Base-by-base conservation (phyloP, 2,329 filamentous ascomycete genomes). In the Blumeriella jaapii region DNA sequence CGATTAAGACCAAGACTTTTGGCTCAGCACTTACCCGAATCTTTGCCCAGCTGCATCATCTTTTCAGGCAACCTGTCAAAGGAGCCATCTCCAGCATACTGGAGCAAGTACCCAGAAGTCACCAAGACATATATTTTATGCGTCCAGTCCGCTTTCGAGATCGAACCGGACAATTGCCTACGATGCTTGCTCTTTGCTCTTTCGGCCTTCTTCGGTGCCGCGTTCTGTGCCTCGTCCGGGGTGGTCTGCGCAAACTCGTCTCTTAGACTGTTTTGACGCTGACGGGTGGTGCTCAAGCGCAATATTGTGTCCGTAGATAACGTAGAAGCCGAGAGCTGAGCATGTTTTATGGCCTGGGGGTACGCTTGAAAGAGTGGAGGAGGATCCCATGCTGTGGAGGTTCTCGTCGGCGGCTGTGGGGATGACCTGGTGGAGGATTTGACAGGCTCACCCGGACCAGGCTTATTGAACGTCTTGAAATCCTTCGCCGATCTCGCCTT, bases 351-450 rank as follows among this genome's bases (percentile, higher is more conserved):
- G 2, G 84, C 76, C 57, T 93, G 86, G 0, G 83, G 80, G 54
- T 86, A 93, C 9, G 83, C 85, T 55, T 93, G 82, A 56, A 87
- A 93, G 9, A 95, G 62, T 2, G 85, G 82, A 5, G 84, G 82
- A 11, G 78, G 71, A 37, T 73, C 69, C 77, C 77, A 83, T 9
- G 49, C 52, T 38, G 49, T 36, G 12, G 47, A 46, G 8, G 44
- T 42, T 7, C 49, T 38, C 7, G 43, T 40, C 22, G 39, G 44
- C 16, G 36, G 31, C 34, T 39, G 47, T 16, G 39, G 13, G 10
- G 44, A 35, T 5, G 38, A 35, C 15, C 35, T 39, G n/a, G 27
- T 30, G 9, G 32, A 34, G 5, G 38, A 36, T 33, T 46, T 50
- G 11, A 42, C 16, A 9, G 44, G 37, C 30, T 45, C 3, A n/a